These are phyloP conservation scores for Naganishia vishniacii DNA, from an alignment of 768 basidiomycete genomes.

Conservation along the genomic window DNA sequence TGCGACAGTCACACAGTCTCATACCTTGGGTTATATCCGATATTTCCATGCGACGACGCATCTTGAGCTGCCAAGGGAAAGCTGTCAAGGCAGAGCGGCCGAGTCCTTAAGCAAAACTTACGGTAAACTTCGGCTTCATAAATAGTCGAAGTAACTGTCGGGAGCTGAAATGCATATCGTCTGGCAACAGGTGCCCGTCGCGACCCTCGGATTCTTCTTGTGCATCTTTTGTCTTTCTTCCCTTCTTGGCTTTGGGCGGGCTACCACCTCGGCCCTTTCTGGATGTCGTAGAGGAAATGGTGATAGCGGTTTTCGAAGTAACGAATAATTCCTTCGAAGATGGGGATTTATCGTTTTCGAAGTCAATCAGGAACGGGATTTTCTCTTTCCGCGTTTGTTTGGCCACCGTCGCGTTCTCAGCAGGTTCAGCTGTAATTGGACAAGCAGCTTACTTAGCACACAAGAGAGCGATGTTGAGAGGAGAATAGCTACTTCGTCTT, in stretches of 20 bases:
- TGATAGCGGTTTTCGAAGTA: slow-evolving; percentile 36
- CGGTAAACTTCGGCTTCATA: slow-evolving; percentile 90
- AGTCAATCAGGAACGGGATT: slow-evolving; percentile 46
- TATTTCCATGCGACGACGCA: slow-evolving; percentile 63
- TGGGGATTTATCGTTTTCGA: slow-evolving; percentile 48
- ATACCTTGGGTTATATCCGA: slow-evolving; percentile 17
- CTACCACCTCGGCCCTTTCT: slow-evolving; percentile 13
- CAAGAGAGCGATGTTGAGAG: neutral
- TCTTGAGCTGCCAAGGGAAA: slow-evolving; percentile 61
- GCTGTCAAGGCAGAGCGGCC: neutral
- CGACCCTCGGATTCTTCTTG: slow-evolving; percentile 39
- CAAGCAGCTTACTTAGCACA: slow-evolving; percentile 11
- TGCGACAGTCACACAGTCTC: no score
- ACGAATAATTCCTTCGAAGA: slow-evolving; percentile 42
- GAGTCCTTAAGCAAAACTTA: slow-evolving; percentile 50
- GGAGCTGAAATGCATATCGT: slow-evolving; percentile 96
- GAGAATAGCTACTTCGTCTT: slow-evolving; percentile 53
- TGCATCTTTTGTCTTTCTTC: slow-evolving; percentile 15
- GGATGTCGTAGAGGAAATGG: slow-evolving; percentile 8
- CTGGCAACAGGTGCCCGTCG: slow-evolving; percentile 74
- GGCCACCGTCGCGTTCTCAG: slow-evolving; percentile 46
- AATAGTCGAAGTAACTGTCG: slow-evolving; percentile 84
- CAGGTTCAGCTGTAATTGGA: slow-evolving; percentile 48
- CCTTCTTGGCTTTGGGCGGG: slow-evolving; percentile 15
- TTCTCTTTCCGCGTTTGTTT: slow-evolving; percentile 49